Evolutionary conservation across 306 rosid genomes (phyloP), one percentile per base, ranked within the genome.

Genomic region (Hippophae rhamnoides): DNA sequence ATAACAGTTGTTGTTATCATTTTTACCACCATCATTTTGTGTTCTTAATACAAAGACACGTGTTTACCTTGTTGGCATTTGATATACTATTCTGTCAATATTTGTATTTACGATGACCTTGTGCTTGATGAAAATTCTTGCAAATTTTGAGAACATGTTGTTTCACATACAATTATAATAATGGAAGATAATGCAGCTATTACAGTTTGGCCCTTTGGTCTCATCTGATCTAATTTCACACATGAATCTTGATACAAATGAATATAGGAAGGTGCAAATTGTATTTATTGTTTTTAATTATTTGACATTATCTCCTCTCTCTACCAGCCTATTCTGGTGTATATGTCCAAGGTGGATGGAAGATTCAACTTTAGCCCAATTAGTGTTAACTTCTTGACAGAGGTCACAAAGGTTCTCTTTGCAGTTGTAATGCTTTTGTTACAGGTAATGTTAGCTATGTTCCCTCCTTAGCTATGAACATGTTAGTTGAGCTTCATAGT

Each of bases 301-400:
- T 49, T 18, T 43, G 7, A 13, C 43, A 18, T 18, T 14, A 7
- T 5, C 47, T 66, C 43, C 73, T 58, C 58, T 64, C 62, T 57
- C 64, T 71, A 69, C 90, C 38, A 93, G 99, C 99, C 99, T 52
- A 84, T 93, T 67, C 82, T 93, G 77, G 99, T 93, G 51, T 93
- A 86, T 78, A 89, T 93, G 97, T 89, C 90, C 79, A 93, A 93
- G 83, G 99, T 93, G 69, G 97, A 93, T 82, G 99, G 99, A 58
- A 89, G 82, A 70, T 93, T 89, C 88, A 85, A 80, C 62, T 93
- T 93, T 73, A 93, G 97, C 80, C 99, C 99, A 7, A 82, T 93
- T 55, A 93, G 99, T 67, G 99, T 93, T 72, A 93, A 93, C 79
- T 93, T 93, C 79, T 83, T 93, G 82, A 93, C 94, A 6, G 99